phyloP scores from a whole-genome alignment of 2,329 filamentous ascomycete genomes.

The Aureobasidium mangrovei region DNA sequence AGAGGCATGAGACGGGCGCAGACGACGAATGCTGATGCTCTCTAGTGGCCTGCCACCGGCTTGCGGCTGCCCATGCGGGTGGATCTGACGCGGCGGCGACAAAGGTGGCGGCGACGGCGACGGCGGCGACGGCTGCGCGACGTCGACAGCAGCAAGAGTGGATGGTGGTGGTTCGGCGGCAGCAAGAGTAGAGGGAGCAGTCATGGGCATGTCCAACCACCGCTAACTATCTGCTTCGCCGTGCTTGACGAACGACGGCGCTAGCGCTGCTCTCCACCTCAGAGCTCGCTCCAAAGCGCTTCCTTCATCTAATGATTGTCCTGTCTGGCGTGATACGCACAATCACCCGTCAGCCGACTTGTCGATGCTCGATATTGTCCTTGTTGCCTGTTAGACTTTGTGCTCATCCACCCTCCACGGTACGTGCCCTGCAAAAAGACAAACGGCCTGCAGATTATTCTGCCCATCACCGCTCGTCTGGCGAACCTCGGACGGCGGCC shows the following conservation, averaged over 20 bases:
- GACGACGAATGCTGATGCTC: not conserved
- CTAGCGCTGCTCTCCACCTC: not conserved
- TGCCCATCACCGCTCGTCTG: not conserved
- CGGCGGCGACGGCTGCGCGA: too few species aligned
- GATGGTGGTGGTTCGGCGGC: not conserved
- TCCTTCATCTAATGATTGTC: not conserved
- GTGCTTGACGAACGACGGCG: not conserved
- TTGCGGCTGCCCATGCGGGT: not conserved
- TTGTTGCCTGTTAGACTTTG: not conserved
- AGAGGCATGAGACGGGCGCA: not conserved
- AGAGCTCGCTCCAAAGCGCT: too few species aligned
- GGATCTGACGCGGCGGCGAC: too few species aligned
- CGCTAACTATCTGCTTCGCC: not conserved
- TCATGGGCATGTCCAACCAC: conserved; percentile 4
- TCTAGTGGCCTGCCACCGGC: conserved; percentile 1
- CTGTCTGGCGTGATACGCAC: not conserved
- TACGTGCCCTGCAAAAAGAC: not conserved
- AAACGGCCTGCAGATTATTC: not conserved
- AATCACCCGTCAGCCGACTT: not conserved
- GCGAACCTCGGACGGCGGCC: too few species aligned
- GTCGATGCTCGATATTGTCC: not conserved
- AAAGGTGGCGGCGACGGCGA: too few species aligned
- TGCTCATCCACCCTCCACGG: not conserved
- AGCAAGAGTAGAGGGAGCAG: not conserved
- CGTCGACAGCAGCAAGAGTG: too few species aligned